These are phyloP conservation scores for Vitis rupestris DNA, from an alignment of 164 flowering plant genomes.

Conservation along the genomic window DNA sequence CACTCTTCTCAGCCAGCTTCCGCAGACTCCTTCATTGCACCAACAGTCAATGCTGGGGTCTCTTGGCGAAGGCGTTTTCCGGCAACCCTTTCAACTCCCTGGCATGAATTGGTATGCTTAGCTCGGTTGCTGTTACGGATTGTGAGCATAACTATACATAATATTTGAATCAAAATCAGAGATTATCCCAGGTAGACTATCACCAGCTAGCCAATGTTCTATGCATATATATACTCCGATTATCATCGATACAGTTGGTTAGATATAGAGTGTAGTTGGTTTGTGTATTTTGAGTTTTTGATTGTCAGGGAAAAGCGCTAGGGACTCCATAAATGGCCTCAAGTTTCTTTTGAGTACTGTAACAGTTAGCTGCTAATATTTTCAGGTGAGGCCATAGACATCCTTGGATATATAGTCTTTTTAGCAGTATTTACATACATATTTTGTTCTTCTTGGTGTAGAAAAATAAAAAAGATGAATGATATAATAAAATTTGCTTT, in stretches of 20 bases:
- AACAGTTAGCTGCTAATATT: neutral
- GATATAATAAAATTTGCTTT: neutral
- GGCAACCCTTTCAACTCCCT: slow-evolving; percentile 50
- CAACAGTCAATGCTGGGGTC: slow-evolving; percentile 42
- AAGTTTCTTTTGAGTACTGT: no score
- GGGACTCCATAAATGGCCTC: neutral
- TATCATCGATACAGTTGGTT: neutral
- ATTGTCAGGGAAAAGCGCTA: neutral
- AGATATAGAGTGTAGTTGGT: neutral
- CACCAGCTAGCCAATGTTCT: no score
- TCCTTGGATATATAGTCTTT: neutral
- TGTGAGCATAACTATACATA: no score
- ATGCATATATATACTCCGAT: no score
- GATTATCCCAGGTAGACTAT: no score
- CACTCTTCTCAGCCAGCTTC: slow-evolving; percentile 38
- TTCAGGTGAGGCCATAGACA: slow-evolving; percentile 10
- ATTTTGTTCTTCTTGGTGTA: neutral
- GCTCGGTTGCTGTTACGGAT: neutral
- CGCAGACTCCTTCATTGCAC: slow-evolving; percentile 30
- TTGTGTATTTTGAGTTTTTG: slow-evolving; percentile 10
- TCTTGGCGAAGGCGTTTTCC: slow-evolving; percentile 47
- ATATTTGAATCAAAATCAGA: no score
- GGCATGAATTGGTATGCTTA: slow-evolving; percentile 71
- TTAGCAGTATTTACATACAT: neutral
- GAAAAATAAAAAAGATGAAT: neutral